Evolutionary conservation across 2,329 filamentous ascomycete species (phyloP), one percentile per base, ranked within the genome.

Genomic region (Epichloe elymi): DNA sequence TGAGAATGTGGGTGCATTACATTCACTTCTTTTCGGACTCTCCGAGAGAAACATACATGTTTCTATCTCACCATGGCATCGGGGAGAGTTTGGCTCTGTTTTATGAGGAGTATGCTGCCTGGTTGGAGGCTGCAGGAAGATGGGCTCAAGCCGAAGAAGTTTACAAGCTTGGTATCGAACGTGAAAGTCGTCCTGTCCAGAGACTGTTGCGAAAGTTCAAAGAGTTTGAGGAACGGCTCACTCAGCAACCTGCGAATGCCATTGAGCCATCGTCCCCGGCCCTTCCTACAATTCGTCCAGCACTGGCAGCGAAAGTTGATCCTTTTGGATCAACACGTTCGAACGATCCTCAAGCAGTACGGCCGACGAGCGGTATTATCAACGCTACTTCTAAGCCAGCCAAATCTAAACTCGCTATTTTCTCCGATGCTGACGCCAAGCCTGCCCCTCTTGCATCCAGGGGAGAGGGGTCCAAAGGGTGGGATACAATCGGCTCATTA

Each of bases 91-190:
- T 98, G 3, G 93, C 93, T 2, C 73, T 97, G 3, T 98, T 89
- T 67, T 98, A 98, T 67, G 93, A 98, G 65, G 93, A 97, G 63
- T 98, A 95, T 63, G 90, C 93, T 1, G 85, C 82, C 1, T 97
- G 90, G 88, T 74, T 98, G 6, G 93, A 98, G 70, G 75, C 80
- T 37, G 86, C 83, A 6, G 86, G 82, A 14, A 76, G 91, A 56
- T 96, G 88, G 86, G 78, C 75, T 20, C 93, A 98, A 66, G 91
- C 93, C 0, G 89, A 95, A 59, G 93, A 98, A 66, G 86, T 98
- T 1, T 97, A 94, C 65, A 83, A 84, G 59, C 73, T 95, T 57
- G 93, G 93, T 2, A 85, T 98, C 50, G 87, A 96, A 65, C 82
- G 83, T 41, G 89, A 94, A 60, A 93, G 93, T 3, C 78, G 87